Percentiles rank a stretch among this genome's conserved stretches.
These are phyloP conservation scores for Pistacia atlantica DNA, from an alignment of 345 rosid species.

Conservation along the genomic window DNA sequence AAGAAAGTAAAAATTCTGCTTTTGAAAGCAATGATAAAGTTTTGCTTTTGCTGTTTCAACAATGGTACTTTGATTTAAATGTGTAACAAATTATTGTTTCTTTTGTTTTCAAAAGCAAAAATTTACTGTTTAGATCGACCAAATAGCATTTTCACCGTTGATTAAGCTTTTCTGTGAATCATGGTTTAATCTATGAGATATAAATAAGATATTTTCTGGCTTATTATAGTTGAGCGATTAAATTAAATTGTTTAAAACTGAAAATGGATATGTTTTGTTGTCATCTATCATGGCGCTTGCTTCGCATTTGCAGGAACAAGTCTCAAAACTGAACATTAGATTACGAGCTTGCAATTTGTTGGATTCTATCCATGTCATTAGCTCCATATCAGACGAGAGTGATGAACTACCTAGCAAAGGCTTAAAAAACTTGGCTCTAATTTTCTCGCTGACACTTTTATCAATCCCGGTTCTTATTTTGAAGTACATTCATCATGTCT, in stretches of 20 bases:
- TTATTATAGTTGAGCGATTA: background rate
- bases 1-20: background rate
- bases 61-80: background rate
- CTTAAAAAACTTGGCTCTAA: slow-evolving; percentile 53
- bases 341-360: slow-evolving; percentile 47
- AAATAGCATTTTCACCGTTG: background rate
- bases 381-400: slow-evolving; percentile 25
- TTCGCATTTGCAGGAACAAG: slow-evolving; percentile 41
- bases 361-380: slow-evolving; percentile 27
- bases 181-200: background rate
- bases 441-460: slow-evolving; percentile 45
- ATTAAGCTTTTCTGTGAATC: background rate
- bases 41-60: background rate
- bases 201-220: background rate
- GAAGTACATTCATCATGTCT: slow-evolving; percentile 52
- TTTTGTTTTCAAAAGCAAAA: background rate
- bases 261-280: background rate
- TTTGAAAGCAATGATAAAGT: background rate
- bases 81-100: background rate
- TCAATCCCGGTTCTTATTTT: slow-evolving; percentile 46
- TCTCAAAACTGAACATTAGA: slow-evolving; percentile 34
- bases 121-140: background rate
- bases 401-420: slow-evolving; percentile 31
- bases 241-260: background rate
- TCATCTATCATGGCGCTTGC: background rate